Evolutionary conservation across 2,329 filamentous ascomycete genomes (phyloP), one percentile per base, ranked within the genome.

Genomic region (Aspergillus arachidicola): DNA sequence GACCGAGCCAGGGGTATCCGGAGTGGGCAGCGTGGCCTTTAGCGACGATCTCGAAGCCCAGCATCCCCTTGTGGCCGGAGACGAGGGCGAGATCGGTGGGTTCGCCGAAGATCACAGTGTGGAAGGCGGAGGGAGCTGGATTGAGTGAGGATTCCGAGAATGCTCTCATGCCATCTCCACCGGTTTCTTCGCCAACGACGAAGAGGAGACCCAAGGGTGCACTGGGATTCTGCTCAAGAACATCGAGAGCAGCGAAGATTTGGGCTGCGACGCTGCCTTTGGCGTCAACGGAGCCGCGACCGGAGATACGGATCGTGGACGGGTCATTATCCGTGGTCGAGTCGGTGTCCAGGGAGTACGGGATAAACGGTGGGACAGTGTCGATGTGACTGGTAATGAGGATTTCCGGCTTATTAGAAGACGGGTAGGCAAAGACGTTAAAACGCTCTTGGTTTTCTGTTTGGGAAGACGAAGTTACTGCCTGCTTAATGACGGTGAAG

Each of bases 1-100:
- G 87, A 4, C 94, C 94, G 7, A 97, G 83, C 89, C 91, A 94
- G 0, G 95, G 94, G 75, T 99, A 98, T 3, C 94, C 94, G 10
- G 90, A 94, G 79, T 99, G 95, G 1, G 91, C 93, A 0, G 90
- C 92, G 65, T 89, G 89, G 34, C 94, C 94, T 36, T 84, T 85
- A 0, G 91, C 91, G 16, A 81, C 81, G 63, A 98, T 72, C 2
- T 83, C 80, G 72, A 93, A 90, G 51, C 85, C 85, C 4, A 93
- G 76, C 61, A 89, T 91, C 46, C 95, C 94, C 81, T 99, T 98
- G 83, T 98, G 94, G 2, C 94, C 95, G 60, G 91, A 89, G 0
- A 93, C 93, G 23, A 98, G 89, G 77, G 91, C 92, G 69, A 89
- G 87, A 72, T 96, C 93, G 0, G 95, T 99, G 0, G 94, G 94